Evolutionary conservation across 768 basidiomycete species (phyloP).

Genomic region (Lyophyllum shimeji): DNA sequence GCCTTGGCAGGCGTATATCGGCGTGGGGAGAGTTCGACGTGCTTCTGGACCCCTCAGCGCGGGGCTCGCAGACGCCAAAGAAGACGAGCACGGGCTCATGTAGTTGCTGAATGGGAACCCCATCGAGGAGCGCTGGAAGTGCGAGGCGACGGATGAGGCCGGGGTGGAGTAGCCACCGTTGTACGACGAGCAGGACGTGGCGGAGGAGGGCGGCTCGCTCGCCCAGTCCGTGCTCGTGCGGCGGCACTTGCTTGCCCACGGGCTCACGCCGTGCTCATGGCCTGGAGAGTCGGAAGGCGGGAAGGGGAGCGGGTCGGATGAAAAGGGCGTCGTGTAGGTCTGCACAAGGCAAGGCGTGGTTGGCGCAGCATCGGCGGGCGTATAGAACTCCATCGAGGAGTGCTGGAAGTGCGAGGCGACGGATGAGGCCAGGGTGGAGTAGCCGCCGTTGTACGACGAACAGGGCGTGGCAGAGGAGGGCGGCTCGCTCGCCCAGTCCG

Average conservation of each 20-base stretch:
- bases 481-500: slow-evolving; percentile 49
- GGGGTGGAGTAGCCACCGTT: slow-evolving; percentile 57
- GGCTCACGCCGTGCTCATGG: slow-evolving; percentile 30
- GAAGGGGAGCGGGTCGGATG: slow-evolving; percentile 59
- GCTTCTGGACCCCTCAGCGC: slow-evolving; percentile 56
- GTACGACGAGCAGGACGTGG: slow-evolving; percentile 63
- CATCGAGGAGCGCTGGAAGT: slow-evolving; percentile 63
- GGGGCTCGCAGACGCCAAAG: slow-evolving; percentile 35
- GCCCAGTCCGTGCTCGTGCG: slow-evolving; percentile 65
- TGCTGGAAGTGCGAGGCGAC: slow-evolving; percentile 57
- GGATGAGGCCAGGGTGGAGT: slow-evolving; percentile 52
- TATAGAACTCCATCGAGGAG: slow-evolving; percentile 70
- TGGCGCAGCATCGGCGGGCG: too few relatives aligned
- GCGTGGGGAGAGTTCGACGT: slow-evolving; percentile 55
- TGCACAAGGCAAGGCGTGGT: too few relatives aligned
- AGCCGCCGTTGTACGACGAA: slow-evolving; percentile 61
- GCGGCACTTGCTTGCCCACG: slow-evolving; percentile 62
- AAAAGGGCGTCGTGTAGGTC: slow-evolving; percentile 41
- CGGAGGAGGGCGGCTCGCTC: slow-evolving; percentile 57
- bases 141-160: slow-evolving; percentile 51
- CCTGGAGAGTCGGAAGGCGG: slow-evolving; percentile 38
- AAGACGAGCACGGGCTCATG: slow-evolving; percentile 23
- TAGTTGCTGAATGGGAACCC: slow-evolving; percentile 65
- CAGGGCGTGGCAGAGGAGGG: slow-evolving; percentile 66
- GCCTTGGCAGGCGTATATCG: slow-evolving; percentile 73